A percentile compares a stretch with the other conserved stretches of the same genome.
Conservation (phyloP, 2,329 filamentous ascomycete species). For the Colletotrichum sp. region DNA sequence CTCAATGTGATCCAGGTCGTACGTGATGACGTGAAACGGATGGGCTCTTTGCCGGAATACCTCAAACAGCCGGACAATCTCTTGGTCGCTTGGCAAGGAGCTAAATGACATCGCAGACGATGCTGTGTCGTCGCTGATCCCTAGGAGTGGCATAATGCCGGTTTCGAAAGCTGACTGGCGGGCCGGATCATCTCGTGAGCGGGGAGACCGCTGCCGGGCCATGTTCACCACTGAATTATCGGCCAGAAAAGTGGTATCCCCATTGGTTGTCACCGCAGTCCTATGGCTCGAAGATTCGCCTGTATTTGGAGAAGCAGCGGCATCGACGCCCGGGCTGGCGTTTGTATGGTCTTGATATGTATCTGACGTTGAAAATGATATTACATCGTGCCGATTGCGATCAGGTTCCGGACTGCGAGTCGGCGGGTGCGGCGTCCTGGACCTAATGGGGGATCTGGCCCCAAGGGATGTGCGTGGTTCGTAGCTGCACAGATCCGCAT, state of each 20-base stretch:
- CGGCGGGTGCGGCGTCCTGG: neutral
- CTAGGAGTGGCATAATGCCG: neutral
- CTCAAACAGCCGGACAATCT: neutral
- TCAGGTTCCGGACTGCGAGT: neutral
- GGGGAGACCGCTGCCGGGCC: neutral
- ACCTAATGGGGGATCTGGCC: neutral
- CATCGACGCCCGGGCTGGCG: neutral
- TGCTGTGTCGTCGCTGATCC: neutral
- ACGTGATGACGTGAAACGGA: neutral
- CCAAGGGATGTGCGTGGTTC: neutral
- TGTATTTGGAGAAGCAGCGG: neutral
- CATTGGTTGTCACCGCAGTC: neutral
- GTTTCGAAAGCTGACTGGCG: neutral
- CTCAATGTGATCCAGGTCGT: neutral
- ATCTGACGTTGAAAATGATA: neutral
- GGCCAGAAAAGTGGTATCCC: neutral
- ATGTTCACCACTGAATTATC: neutral
- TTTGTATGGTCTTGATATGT: neutral
- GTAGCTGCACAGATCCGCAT: neutral
- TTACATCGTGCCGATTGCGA: neutral
- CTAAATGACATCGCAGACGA: neutral
- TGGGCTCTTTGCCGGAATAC: neutral
- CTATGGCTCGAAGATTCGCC: neutral
- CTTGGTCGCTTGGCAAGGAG: neutral
- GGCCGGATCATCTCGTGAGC: neutral